Evolutionary conservation across 2,329 filamentous ascomycete species (phyloP).

Genomic region (Stylonectria norvegica): DNA sequence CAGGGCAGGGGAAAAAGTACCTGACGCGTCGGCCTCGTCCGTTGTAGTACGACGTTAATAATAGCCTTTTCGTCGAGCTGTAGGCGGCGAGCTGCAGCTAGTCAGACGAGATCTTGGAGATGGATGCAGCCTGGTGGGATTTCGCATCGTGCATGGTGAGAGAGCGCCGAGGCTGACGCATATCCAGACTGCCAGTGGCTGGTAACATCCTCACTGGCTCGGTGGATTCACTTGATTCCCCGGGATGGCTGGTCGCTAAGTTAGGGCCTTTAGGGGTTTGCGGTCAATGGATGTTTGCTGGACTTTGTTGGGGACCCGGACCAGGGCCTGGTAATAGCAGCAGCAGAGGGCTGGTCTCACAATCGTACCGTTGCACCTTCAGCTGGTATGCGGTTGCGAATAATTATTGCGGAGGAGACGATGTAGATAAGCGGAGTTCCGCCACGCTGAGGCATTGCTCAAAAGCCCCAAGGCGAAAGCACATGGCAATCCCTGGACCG

Average conservation of each 20-base stretch:
- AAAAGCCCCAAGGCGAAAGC: conserved; percentile 10
- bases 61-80: conserved; percentile 9
- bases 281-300: conserved; percentile 10
- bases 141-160: conserved; percentile 11
- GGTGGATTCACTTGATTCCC: conserved; percentile 20
- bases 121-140: conserved; percentile 19
- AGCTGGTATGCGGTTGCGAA: conserved; percentile 3
- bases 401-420: not conserved
- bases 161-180: conserved; percentile 16
- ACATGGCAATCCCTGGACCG: conserved; percentile 11
- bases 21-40: conserved; percentile 18
- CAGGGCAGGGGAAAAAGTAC: conserved; percentile 1
- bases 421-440: conserved; percentile 13
- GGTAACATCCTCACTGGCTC: conserved; percentile 19
- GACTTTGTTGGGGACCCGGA: conserved; percentile 15
- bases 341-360: too few species aligned
- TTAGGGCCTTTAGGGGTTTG: conserved; percentile 15
- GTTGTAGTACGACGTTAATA: conserved; percentile 11
- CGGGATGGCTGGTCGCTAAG: conserved; percentile 17
- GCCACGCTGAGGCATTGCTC: conserved; percentile 7
- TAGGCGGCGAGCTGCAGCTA: conserved; percentile 10
- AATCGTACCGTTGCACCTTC: too few species aligned
- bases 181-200: conserved; percentile 10
- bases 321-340: not conserved
- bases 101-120: conserved; percentile 4